phyloP scores from a whole-genome alignment of 106 monocot species.

The Dendrobium catenatum region DNA sequence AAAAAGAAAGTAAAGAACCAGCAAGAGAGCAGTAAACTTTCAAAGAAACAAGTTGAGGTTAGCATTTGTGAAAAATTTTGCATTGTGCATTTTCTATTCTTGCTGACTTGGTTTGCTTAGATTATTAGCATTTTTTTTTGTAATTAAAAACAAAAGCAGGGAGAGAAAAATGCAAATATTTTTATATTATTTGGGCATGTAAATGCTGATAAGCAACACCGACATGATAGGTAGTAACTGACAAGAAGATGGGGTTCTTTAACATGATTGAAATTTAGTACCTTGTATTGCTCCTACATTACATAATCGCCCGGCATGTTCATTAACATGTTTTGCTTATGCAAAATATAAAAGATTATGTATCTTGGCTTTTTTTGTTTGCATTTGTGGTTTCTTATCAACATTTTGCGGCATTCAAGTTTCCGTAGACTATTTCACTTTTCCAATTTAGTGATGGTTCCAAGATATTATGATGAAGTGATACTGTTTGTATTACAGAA shows the following conservation, averaged over 20 bases:
- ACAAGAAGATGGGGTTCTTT: not conserved
- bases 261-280: not conserved
- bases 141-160: not conserved
- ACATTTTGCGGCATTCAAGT: not conserved
- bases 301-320: not conserved
- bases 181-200: not conserved
- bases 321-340: not conserved
- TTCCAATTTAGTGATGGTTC: not conserved
- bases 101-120: not conserved
- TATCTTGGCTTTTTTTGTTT: not conserved
- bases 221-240: not conserved
- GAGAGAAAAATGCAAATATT: not conserved
- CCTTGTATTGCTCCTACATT: not conserved
- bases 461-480: not conserved
- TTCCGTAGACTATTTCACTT: not conserved
- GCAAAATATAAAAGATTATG: not conserved
- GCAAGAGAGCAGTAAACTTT: constrained; percentile 38
- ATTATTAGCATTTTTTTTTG: not conserved
- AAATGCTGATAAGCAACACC: not conserved
- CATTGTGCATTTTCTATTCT: not conserved
- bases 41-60: constrained; percentile 43
- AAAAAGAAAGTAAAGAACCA: constrained; percentile 39
- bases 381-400: not conserved
- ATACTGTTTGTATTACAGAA: constrained; percentile 33
- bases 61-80: constrained; percentile 8